phyloP scores from a whole-genome alignment of 2,329 filamentous ascomycete genomes.

The Taxawa tesnikishii region DNA sequence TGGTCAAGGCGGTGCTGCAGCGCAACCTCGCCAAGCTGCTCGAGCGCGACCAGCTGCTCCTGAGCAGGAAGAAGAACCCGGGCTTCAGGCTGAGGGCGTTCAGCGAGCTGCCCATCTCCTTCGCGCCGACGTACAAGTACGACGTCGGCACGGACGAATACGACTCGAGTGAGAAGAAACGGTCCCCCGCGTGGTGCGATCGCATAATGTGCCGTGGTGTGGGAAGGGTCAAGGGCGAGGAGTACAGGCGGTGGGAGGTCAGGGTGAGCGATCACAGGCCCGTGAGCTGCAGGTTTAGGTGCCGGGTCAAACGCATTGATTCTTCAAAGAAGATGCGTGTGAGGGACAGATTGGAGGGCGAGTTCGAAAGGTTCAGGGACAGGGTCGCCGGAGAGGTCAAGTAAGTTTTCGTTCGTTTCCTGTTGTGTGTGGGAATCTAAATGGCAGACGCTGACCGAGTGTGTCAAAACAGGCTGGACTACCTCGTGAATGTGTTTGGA shows the following conservation, averaged over 20 bases:
- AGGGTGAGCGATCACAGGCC: constrained; percentile 85
- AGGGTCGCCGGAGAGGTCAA: constrained; percentile 60
- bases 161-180: constrained; percentile 78
- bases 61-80: constrained; percentile 79
- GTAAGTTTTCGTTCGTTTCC: constrained; percentile 42
- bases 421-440: neutral
- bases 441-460: neutral
- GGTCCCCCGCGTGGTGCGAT: constrained; percentile 94
- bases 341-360: constrained; percentile 62
- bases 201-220: constrained; percentile 74
- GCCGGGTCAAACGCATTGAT: constrained; percentile 74
- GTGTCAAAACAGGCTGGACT: constrained; percentile 42
- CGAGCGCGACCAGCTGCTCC: constrained; percentile 84
- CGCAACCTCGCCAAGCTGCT: constrained; percentile 77
- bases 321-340: constrained; percentile 50
- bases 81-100: constrained; percentile 82
- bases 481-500: constrained; percentile 51
- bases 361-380: constrained; percentile 61
- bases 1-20: constrained; percentile 71
- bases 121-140: constrained; percentile 96
- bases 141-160: constrained; percentile 92
- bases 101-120: constrained; percentile 79
- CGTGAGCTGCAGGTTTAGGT: constrained; percentile 72
- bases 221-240: constrained; percentile 72
- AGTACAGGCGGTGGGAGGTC: constrained; percentile 83